Conservation (phyloP, 2,329 filamentous ascomycete species). For the Colletotrichum sp. region DNA sequence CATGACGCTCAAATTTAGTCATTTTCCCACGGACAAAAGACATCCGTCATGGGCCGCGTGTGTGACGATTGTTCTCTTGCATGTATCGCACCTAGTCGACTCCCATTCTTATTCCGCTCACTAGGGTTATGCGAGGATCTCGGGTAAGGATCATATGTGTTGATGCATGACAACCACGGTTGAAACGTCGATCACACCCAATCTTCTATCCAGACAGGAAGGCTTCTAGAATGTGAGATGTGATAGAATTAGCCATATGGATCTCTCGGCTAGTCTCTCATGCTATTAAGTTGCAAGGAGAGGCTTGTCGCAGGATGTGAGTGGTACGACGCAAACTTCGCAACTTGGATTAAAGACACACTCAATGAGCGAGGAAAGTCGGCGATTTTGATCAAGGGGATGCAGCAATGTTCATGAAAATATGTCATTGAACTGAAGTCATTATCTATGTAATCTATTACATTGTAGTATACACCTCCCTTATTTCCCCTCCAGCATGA, state of each 20-base stretch:
- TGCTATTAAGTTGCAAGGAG: neutral
- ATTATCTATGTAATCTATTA: neutral
- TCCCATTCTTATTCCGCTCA: neutral
- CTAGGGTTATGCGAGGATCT: neutral
- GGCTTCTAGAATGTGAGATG: neutral
- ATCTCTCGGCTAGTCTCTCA: neutral
- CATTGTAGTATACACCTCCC: neutral
- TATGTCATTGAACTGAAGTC: neutral
- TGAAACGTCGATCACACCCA: neutral
- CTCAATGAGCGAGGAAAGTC: fast-evolving
- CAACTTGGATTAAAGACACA: neutral
- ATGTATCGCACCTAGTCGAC: neutral
- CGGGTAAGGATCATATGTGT: neutral
- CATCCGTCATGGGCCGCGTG: fast-evolving
- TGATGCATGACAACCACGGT: neutral
- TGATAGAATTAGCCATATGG: neutral
- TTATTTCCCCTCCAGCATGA: neutral
- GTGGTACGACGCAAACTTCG: neutral
- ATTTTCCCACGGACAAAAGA: neutral
- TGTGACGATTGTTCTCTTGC: fast-evolving
- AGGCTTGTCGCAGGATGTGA: neutral
- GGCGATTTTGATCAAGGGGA: neutral
- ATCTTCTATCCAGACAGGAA: neutral
- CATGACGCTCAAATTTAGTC: neutral
- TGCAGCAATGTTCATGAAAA: fast-evolving